phyloP scores from a whole-genome alignment of 2,329 filamentous ascomycete genomes.

The Cadophora gregata region DNA sequence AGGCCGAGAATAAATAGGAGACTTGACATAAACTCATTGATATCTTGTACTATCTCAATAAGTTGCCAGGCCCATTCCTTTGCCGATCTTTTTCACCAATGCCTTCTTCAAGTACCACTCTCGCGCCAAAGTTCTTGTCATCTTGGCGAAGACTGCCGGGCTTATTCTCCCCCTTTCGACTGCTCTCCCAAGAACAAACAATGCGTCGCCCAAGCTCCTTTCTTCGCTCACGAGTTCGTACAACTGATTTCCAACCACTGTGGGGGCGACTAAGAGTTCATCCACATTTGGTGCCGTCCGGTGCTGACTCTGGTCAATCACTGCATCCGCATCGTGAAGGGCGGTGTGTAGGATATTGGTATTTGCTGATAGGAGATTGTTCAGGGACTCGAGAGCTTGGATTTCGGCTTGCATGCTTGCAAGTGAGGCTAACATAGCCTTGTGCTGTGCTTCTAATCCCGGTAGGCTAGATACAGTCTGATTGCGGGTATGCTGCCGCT shows the following conservation, averaged over 20 bases:
- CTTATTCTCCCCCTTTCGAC: constrained; percentile 75
- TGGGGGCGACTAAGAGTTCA: constrained; percentile 90
- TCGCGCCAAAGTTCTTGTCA: constrained; percentile 73
- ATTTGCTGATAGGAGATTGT: constrained; percentile 75
- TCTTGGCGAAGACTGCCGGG: constrained; percentile 78
- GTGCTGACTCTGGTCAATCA: constrained; percentile 74
- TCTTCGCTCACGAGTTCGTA: constrained; percentile 92
- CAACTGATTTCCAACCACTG: constrained; percentile 89
- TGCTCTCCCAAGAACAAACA: constrained; percentile 80
- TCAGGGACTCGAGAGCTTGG: constrained; percentile 71
- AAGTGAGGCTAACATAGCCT: constrained; percentile 75
- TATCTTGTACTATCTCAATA: constrained; percentile 27
- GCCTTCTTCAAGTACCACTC: constrained; percentile 89
- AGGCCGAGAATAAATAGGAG: not conserved
- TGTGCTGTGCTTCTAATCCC: constrained; percentile 78
- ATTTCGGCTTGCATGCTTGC: constrained; percentile 76
- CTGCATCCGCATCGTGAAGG: constrained; percentile 77
- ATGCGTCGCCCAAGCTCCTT: constrained; percentile 81
- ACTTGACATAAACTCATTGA: constrained; percentile 5
- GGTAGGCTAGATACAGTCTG: constrained; percentile 78
- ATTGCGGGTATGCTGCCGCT: constrained; percentile 70
- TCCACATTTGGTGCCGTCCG: constrained; percentile 80
- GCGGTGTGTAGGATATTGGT: constrained; percentile 78
- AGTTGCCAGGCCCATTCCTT: constrained; percentile 70
- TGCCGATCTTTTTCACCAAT: constrained; percentile 76